phyloP scores from a whole-genome alignment of 306 rosid species.

The Prunus persica region Prunus_persica_NCBIv2 NC_034012.1:3331501-3332000 shows the following conservation, averaged over 20 bases:
- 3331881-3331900: neutral
- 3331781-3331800: neutral
- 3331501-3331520: rapidly evolving
- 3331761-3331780: slow-evolving; percentile 33
- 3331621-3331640: neutral
- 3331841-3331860: neutral
- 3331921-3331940: neutral
- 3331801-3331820: slow-evolving; percentile 31
- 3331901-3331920: neutral
- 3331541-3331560: rapidly evolving
- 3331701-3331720: neutral
- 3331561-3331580: too few species aligned
- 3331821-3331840: slow-evolving; percentile 11
- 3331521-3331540: rapidly evolving
- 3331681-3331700: neutral
- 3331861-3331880: neutral
- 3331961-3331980: slow-evolving; percentile 21
- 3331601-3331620: too few species aligned
- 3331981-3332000: slow-evolving; percentile 8
- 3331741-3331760: slow-evolving; percentile 56
- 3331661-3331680: too few species aligned
- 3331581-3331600: too few species aligned
- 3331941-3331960: slow-evolving; percentile 36
- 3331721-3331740: slow-evolving; percentile 33
- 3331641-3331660: neutral